Evolutionary conservation across 805 yeast species (phyloP).

Genomic region (Metschnikowia hibisci): DNA sequence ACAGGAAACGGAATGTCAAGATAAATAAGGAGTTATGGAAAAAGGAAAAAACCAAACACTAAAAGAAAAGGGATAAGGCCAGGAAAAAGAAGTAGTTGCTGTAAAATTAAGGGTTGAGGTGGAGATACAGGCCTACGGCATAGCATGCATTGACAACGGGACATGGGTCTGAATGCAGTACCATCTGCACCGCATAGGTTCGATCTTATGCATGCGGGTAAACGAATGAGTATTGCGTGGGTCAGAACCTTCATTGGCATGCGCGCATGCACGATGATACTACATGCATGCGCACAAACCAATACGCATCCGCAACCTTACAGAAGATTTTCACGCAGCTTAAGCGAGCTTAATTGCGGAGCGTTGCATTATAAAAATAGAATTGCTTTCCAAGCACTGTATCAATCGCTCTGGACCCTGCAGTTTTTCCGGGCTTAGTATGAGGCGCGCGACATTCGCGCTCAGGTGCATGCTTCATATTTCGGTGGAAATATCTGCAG

Average conservation of each 20-base stretch:
- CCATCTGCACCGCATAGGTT: slow-evolving; percentile 5
- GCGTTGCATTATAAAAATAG: too few relatives aligned
- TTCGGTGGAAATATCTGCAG: background rate
- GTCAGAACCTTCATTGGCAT: slow-evolving; percentile 4
- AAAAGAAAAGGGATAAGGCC: background rate
- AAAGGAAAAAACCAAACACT: background rate
- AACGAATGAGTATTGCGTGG: slow-evolving; percentile 4
- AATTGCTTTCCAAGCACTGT: too few relatives aligned
- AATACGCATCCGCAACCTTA: too few relatives aligned
- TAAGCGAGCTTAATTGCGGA: too few relatives aligned
- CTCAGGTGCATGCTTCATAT: background rate
- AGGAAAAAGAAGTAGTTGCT: background rate
- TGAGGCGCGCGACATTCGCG: too few relatives aligned
- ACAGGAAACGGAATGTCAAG: too few relatives aligned
- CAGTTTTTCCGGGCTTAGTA: too few relatives aligned
- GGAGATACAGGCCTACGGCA: background rate
- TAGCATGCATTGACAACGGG: slow-evolving; percentile 1
- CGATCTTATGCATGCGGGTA: slow-evolving; percentile 6
- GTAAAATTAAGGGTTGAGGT: background rate
- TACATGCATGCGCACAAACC: background rate
- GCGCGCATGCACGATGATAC: slow-evolving; percentile 3
- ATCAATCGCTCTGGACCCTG: too few relatives aligned
- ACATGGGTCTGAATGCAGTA: background rate
- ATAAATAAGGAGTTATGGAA: background rate
- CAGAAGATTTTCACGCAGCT: too few relatives aligned